These are phyloP conservation scores for Trypanosoma scelopori DNA, from an alignment of 208 protist genomes.

Conservation along the genomic window DNA sequence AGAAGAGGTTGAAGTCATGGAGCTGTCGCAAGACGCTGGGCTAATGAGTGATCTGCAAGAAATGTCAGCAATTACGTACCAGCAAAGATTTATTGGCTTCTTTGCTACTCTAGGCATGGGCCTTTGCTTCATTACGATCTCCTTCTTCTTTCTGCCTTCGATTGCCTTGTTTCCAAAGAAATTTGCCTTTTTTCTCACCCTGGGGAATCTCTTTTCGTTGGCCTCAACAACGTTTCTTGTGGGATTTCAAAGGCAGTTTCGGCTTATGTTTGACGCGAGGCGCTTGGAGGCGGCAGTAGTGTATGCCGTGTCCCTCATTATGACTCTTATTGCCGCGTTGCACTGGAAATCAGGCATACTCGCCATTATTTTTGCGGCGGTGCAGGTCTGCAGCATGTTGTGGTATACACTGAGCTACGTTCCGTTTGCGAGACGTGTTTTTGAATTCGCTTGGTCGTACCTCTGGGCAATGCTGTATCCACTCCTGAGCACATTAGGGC, in stretches of 20 bases:
- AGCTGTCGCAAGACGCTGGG: conserved; percentile 52
- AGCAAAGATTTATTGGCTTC: conserved; percentile 83
- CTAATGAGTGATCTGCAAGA: conserved; percentile 53
- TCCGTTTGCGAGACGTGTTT: conserved; percentile 73
- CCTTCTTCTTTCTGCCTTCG: conserved; percentile 49
- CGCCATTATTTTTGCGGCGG: conserved; percentile 55
- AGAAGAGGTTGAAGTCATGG: conserved; percentile 46
- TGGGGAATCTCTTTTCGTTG: conserved; percentile 84
- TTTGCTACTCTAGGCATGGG: conserved; percentile 84
- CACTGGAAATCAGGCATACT: conserved; percentile 55
- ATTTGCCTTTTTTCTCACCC: conserved; percentile 92
- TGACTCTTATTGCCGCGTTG: conserved; percentile 76
- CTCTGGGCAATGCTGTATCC: conserved; percentile 25
- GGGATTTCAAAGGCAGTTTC: conserved; percentile 66
- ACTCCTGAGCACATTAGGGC: conserved; percentile 29
- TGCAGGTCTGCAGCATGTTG: conserved; percentile 64
- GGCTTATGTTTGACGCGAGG: conserved; percentile 78
- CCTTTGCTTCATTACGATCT: conserved; percentile 72
- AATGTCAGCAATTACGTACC: conserved; percentile 75
- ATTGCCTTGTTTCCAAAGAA: conserved; percentile 75
- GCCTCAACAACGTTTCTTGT: conserved; percentile 90
- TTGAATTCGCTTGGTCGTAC: conserved; percentile 37
- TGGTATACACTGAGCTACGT: conserved; percentile 93
- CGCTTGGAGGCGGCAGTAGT: conserved; percentile 69
- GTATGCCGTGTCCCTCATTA: conserved; percentile 60